These are phyloP conservation scores for Chaetomium fimeti DNA, from an alignment of 495 filamentous ascomycete species.

Conservation along the genomic window DNA sequence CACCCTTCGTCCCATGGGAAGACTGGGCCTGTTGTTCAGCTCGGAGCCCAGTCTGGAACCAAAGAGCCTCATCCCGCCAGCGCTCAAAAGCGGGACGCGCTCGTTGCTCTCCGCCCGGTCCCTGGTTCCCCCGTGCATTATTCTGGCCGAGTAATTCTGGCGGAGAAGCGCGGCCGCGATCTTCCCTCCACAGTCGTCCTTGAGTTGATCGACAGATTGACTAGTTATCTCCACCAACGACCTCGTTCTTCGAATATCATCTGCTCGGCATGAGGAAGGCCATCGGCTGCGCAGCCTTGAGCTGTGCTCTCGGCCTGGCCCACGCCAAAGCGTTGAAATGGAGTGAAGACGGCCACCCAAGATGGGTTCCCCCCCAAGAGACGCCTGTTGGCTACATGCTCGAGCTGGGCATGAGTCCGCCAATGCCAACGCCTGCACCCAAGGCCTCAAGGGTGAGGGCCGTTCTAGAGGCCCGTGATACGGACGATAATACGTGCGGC, in stretches of 20 bases:
- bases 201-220: too few species aligned
- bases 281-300: constrained; percentile 8
- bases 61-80: constrained; percentile 11
- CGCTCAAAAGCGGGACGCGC: constrained; percentile 17
- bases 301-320: constrained; percentile 22
- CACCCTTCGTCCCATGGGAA: not conserved
- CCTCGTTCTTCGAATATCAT: not conserved
- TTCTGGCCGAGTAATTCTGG: not conserved
- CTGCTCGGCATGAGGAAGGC: constrained; percentile 15
- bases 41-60: not conserved
- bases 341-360: constrained; percentile 18
- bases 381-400: constrained; percentile 28
- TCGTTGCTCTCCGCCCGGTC: not conserved
- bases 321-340: constrained; percentile 29
- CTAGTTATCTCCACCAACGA: not conserved
- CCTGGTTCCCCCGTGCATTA: constrained; percentile 5
- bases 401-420: constrained; percentile 19
- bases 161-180: too few species aligned
- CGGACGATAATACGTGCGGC: constrained; percentile 31
- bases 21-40: constrained; percentile 11
- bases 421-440: constrained; percentile 22
- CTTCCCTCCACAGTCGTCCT: not conserved
- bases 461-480: constrained; percentile 7
- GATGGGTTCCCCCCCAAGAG: constrained; percentile 26
- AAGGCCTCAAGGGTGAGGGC: not conserved